These are phyloP conservation scores for Striga hermonthica DNA, from an alignment of 305 asterid species.

Conservation along the genomic window DNA sequence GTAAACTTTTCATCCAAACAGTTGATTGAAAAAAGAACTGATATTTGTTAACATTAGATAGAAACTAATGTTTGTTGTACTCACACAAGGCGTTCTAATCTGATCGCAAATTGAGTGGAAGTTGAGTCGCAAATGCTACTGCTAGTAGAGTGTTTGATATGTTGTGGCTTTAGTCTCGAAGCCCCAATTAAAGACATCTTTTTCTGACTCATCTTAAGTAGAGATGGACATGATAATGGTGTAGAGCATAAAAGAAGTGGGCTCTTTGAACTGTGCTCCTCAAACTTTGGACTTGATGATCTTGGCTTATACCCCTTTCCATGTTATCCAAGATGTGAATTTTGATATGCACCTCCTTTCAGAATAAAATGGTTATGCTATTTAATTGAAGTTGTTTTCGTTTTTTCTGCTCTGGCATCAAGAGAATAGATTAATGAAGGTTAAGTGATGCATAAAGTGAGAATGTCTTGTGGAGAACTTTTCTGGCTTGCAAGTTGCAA, in stretches of 20 bases:
- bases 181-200: not conserved
- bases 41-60: too few species aligned
- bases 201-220: not conserved
- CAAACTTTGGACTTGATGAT: constrained; percentile 13
- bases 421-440: constrained; percentile 13
- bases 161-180: constrained; percentile 6
- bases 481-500: constrained; percentile 16
- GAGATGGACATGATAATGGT: not conserved
- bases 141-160: constrained; percentile 7
- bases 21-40: too few species aligned
- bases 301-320: not conserved
- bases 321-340: constrained; percentile 21
- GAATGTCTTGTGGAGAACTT: not conserved
- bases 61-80: too few species aligned
- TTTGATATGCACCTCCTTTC: constrained; percentile 17
- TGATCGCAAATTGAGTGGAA: not conserved
- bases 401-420: constrained; percentile 3
- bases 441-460: not conserved
- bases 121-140: constrained; percentile 5
- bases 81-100: too few species aligned
- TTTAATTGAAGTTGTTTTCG: constrained; percentile 9
- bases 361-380: constrained; percentile 6
- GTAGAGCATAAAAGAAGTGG: constrained; percentile 3
- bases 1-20: too few species aligned
- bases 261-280: not conserved